Evolutionary conservation across 2,329 filamentous ascomycete species (phyloP).

Genomic region (Aspergillus sp.): DNA sequence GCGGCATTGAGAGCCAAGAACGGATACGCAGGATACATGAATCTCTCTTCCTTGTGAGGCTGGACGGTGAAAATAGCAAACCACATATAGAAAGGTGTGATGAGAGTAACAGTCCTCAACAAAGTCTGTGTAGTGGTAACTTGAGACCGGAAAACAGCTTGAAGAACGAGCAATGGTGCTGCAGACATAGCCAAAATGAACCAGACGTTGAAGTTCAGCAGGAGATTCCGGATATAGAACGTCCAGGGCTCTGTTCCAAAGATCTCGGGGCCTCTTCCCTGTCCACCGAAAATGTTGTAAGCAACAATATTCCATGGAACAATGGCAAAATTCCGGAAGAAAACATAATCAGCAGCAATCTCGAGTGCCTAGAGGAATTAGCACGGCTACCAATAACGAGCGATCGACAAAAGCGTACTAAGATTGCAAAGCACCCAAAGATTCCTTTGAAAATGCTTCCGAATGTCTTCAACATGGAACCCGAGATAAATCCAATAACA

Average conservation of each 20-base stretch:
- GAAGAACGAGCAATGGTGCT: slow-evolving; percentile 69
- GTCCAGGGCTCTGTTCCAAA: slow-evolving; percentile 97
- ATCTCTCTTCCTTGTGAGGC: slow-evolving; percentile 95
- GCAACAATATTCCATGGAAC: slow-evolving; percentile 90
- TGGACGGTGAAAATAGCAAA: slow-evolving; percentile 84
- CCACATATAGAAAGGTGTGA: slow-evolving; percentile 91
- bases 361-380: slow-evolving; percentile 57
- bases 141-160: slow-evolving; percentile 61
- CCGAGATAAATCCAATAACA: slow-evolving; percentile 48
- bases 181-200: slow-evolving; percentile 73
- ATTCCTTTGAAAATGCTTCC: slow-evolving; percentile 63
- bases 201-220: slow-evolving; percentile 95
- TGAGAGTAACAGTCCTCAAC: slow-evolving; percentile 70
- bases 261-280: slow-evolving; percentile 75
- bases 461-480: slow-evolving; percentile 57
- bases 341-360: slow-evolving; percentile 69
- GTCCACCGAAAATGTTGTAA: slow-evolving; percentile 87
- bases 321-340: slow-evolving; percentile 72
- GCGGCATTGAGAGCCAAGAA: slow-evolving; percentile 86
- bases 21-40: slow-evolving; percentile 97
- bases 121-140: slow-evolving; percentile 63
- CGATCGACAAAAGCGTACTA: slow-evolving; percentile 51
- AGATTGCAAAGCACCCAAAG: slow-evolving; percentile 60
- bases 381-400: slow-evolving; percentile 3
- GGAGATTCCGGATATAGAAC: slow-evolving; percentile 88